phyloP scores from a whole-genome alignment of 805 yeast species.

The Yarrowia sp. region DNA sequence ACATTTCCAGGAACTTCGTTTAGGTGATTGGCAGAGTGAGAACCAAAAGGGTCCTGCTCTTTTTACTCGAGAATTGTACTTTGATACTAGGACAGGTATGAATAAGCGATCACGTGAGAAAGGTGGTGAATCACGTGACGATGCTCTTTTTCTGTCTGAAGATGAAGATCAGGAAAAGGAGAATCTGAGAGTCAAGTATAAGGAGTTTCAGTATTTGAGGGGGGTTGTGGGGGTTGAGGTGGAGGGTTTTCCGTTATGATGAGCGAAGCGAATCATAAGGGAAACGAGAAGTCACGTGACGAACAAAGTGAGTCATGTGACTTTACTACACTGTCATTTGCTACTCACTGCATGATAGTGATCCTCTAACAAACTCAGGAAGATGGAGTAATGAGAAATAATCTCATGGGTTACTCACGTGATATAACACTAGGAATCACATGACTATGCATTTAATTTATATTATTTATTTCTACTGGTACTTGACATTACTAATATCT shows the following conservation, averaged over 20 bases:
- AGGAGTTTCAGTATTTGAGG: neutral
- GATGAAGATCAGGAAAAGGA: slow-evolving; percentile 8
- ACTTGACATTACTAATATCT: too few relatives aligned
- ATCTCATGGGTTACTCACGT: too few relatives aligned
- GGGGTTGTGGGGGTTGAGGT: neutral
- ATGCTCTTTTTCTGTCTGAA: neutral
- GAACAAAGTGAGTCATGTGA: too few relatives aligned
- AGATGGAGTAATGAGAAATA: too few relatives aligned
- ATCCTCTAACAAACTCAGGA: too few relatives aligned
- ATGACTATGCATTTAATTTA: too few relatives aligned
- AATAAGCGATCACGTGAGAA: neutral
- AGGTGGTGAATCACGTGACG: neutral
- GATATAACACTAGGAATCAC: too few relatives aligned
- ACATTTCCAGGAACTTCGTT: slow-evolving; percentile 10
- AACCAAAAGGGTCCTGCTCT: slow-evolving; percentile 1
- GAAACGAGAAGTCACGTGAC: too few relatives aligned
- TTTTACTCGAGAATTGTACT: slow-evolving; percentile 9
- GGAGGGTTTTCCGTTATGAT: neutral
- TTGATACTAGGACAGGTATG: slow-evolving; percentile 11
- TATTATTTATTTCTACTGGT: too few relatives aligned
- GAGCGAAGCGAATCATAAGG: too few relatives aligned
- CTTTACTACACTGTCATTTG: too few relatives aligned
- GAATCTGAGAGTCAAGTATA: slow-evolving; percentile 12
- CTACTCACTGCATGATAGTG: too few relatives aligned
- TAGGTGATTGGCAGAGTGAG: neutral